Evolutionary conservation across 2,329 filamentous ascomycete species (phyloP), one percentile per base, ranked within the genome.

Genomic region (Pseudofabraea citricarpa): DNA sequence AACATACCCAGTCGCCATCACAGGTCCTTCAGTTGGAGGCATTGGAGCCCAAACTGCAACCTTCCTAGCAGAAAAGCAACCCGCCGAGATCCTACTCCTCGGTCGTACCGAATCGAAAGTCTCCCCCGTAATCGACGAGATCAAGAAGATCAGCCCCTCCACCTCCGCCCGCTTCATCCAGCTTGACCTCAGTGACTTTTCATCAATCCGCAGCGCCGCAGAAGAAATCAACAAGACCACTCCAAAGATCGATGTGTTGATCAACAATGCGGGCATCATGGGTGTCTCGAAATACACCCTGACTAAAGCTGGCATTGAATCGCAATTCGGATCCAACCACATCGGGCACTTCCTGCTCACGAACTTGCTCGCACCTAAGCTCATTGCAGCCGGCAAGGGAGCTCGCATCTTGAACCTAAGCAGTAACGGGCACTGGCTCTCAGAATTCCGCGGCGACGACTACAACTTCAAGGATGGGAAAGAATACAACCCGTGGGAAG

Each of bases 291-390:
- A 47, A 1, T 52, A 43, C 31, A 43, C 49, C n/a, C 32, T 43
- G n/a, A 55, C 56, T 6, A 47, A 50, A n/a, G 72, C 75, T 47
- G 72, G 71, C 19, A 69, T 69, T 49, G 75, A 80, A 50, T 55
- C 56, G 0, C 74, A 79, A 44, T 71, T 79, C 46, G 74, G 67
- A 24, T 70, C 66, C 6, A 78, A 79, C 54, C 69, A 79, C 52
- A 58, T 81, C 2, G 66, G 61, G 7, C 72, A 77, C 49, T 79
- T 79, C 59, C 64, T 78, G 0, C 64, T 79, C 12, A 72, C 75
- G 46, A 63, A 73, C 20, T 64, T 77, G 2, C 60, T 80, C 21
- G 47, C 3, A 27, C 40, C 2, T 0, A 54, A 62, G 1, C 53
- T 77, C 7, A 53, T 74, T 0, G 51, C 61, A 0, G 61, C 33